Conservation (phyloP, 306 rosid species). For the Carpinus viminea region DNA sequence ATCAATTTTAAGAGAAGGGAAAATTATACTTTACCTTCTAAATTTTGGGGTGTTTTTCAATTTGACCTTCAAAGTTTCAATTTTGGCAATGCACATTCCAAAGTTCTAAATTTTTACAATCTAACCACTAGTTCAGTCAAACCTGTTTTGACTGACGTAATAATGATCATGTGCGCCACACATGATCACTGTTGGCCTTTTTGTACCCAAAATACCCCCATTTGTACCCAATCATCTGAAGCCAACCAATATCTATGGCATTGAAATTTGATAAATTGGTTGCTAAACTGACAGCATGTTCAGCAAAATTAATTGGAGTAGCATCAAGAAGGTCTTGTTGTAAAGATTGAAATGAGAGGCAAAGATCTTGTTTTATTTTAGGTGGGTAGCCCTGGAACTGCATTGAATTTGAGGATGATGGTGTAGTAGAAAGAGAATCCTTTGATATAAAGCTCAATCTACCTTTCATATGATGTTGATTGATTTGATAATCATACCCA, state of each 20-base stretch:
- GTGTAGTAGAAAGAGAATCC: neutral
- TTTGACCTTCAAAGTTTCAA: too few species aligned
- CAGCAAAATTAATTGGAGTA: constrained; percentile 27
- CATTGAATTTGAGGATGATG: constrained; percentile 11
- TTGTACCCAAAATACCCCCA: too few species aligned
- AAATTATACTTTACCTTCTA: too few species aligned
- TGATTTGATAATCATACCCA: constrained; percentile 2
- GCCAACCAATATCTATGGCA: constrained; percentile 46
- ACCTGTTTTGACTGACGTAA: too few species aligned
- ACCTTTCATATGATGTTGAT: constrained; percentile 10
- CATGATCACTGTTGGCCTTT: too few species aligned
- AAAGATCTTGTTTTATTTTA: constrained; percentile 72
- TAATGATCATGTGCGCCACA: too few species aligned
- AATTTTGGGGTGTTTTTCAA: too few species aligned
- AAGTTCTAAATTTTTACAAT: too few species aligned
- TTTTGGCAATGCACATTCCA: too few species aligned
- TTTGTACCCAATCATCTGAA: constrained; percentile 51
- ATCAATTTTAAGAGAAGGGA: too few species aligned
- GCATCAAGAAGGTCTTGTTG: constrained; percentile 54
- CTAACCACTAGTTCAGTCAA: too few species aligned
- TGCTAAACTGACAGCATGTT: constrained; percentile 37
- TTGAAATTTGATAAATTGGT: constrained; percentile 57
- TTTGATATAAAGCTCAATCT: constrained; percentile 13
- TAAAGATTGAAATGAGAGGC: constrained; percentile 78
- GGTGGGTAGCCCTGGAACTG: constrained; percentile 58